These are phyloP conservation scores for Candida glucosophila DNA, from an alignment of 1,139 yeast species.

Conservation along the genomic window DNA sequence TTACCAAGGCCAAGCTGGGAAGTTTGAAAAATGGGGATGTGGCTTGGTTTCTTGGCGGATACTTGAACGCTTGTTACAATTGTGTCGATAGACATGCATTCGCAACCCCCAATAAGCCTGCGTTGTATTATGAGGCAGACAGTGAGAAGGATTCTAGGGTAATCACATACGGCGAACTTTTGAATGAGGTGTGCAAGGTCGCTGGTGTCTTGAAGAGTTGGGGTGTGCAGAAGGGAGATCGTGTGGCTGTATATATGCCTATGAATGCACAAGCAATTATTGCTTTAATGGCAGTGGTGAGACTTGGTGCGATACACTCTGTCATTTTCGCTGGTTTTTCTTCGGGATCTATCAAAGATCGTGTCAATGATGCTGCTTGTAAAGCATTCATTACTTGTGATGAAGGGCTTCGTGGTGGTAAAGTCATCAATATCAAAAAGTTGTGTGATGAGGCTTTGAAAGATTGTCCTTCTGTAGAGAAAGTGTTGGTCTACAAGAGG, in stretches of 20 bases:
- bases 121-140: conserved; percentile 93
- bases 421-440: conserved; percentile 80
- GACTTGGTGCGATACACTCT: conserved; percentile 94
- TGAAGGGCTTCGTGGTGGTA: conserved; percentile 96
- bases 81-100: conserved; percentile 96
- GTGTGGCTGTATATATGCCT: conserved; percentile 93
- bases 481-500: conserved; percentile 81
- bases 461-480: conserved; percentile 69
- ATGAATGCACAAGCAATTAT: conserved; percentile 95
- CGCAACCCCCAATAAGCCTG: conserved; percentile 76
- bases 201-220: conserved; percentile 81
- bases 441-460: conserved; percentile 90
- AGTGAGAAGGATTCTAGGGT: conserved; percentile 67
- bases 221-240: conserved; percentile 91
- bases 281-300: conserved; percentile 89
- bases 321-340: conserved; percentile 97
- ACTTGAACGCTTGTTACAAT: conserved; percentile 87
- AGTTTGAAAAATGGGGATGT: conserved; percentile 71
- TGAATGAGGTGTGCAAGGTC: conserved; percentile 78
- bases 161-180: conserved; percentile 79
- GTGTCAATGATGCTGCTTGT: conserved; percentile 82
- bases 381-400: conserved; percentile 91
- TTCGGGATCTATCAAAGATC: conserved; percentile 85
- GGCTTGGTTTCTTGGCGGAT: conserved; percentile 92
- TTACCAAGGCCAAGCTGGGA: conserved; percentile 65